Percentiles rank a stretch among this genome's conserved stretches.
Conservation (phyloP, 2,329 filamentous ascomycete species). For the Colletotrichum brevisporum region DNA sequence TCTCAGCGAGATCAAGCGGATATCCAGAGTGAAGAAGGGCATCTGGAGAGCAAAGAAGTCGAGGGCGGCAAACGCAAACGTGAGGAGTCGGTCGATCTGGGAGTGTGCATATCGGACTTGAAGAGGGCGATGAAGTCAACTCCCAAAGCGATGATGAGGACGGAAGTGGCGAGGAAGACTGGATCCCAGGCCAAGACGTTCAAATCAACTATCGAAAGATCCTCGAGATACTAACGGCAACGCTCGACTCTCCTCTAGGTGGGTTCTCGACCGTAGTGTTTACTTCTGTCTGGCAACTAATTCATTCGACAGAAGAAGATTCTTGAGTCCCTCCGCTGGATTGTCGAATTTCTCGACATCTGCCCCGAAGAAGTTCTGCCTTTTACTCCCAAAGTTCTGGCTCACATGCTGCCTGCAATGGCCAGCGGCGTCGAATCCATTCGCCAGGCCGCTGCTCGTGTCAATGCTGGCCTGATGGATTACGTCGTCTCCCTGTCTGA, state of each 20-base stretch:
- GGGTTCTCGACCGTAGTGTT: slow-evolving; percentile 44
- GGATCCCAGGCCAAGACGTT: slow-evolving; percentile 97
- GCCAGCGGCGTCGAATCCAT: slow-evolving; percentile 93
- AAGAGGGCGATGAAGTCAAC: slow-evolving; percentile 73
- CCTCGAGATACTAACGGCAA: slow-evolving; percentile 90
- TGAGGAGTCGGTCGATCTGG: slow-evolving; percentile 78
- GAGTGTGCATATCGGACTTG: slow-evolving; percentile 70
- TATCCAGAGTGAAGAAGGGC: slow-evolving; percentile 91
- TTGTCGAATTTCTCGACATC: slow-evolving; percentile 96
- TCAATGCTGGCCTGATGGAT: slow-evolving; percentile 92
- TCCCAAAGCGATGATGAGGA: slow-evolving; percentile 71
- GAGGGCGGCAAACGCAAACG: slow-evolving; percentile 78
- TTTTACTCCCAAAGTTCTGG: slow-evolving; percentile 92
- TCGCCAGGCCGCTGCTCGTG: slow-evolving; percentile 86
- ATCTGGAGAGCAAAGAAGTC: slow-evolving; percentile 87
- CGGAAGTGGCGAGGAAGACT: slow-evolving; percentile 85
- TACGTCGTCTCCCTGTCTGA: slow-evolving; percentile 94
- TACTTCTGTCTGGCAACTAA: slow-evolving; percentile 15
- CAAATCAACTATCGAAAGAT: slow-evolving; percentile 94
- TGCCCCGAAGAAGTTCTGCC: slow-evolving; percentile 96
- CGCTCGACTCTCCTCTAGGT: slow-evolving; percentile 87
- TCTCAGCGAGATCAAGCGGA: slow-evolving; percentile 92
- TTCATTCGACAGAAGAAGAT: slow-evolving; percentile 78
- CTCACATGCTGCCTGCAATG: slow-evolving; percentile 93
- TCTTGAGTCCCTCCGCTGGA: slow-evolving; percentile 94